Base-by-base conservation (phyloP, 2,329 filamentous ascomycete species). In the Didymella exigua region DNA sequence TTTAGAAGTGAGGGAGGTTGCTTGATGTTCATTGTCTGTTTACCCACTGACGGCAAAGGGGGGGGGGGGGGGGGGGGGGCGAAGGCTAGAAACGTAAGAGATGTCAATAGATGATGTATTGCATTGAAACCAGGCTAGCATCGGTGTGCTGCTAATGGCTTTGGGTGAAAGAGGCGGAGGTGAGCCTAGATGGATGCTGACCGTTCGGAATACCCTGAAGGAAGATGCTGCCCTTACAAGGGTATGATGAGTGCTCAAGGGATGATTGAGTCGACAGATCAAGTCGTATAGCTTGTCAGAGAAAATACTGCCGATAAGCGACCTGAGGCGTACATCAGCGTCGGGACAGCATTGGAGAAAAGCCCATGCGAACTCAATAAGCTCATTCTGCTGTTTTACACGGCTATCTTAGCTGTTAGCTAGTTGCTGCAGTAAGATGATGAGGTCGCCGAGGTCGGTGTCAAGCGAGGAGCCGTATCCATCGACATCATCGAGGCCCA, bases 201-300 rank as follows among this genome's bases (percentile, higher is more conserved):
- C 38, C 1, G n/a, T 29, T 4, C 6, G 6, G 29, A 66, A 66
- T 0, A 14, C 29, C 1, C 3, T 2, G 0, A 31, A 40, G 0
- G 23, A 14, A 0, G 14, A 37, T 0, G 61, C 57, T 5, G 54
- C 38, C 3, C 58, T 44, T 0, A 62, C 7, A 2, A 62, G 19
- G 0, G 62, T 63, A 2, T 52, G 16, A 14, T 60, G 49, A 0
- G 43, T 49, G 4, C 50, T 41, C n/a, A 58, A 34, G 0, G 59
- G 57, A 5, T 56, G 60, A 0, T 56, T 56, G 2, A 68, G 36
- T 3, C 24, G 10, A 19, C 42, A 55, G 1, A 66, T 56, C 8
- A 58, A 40, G 2, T 29, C 24, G 24, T 56, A 62, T 0, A 67
- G 23, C 14, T 52, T 19, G 2, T 49, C 43, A 1, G 57, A 36